Evolutionary conservation across 192 early-diverging fungal genomes (phyloP).

Genomic region (Geosiphon pyriformis): DNA sequence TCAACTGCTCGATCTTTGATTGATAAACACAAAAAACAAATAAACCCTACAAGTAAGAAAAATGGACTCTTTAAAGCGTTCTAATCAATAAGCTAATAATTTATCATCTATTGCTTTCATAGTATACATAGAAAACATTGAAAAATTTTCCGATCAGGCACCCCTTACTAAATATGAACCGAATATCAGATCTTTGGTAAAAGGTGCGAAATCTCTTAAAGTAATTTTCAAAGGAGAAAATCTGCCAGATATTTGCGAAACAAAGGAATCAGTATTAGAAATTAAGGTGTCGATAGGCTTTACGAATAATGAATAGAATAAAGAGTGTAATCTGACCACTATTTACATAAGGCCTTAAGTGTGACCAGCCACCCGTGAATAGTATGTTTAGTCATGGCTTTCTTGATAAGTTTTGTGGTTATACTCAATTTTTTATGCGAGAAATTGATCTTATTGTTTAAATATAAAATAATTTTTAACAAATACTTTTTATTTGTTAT

Average conservation of each 20-base stretch:
- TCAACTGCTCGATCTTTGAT: slow-evolving; percentile 72
- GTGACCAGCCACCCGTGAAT: no score
- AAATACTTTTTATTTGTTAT: no score
- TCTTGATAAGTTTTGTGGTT: no score
- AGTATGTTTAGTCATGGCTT: no score
- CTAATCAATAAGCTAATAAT: background rate
- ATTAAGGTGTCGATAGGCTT: background rate
- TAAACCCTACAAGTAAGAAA: slow-evolving; percentile 54
- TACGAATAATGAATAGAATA: no score
- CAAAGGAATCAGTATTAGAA: background rate
- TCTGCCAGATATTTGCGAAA: slow-evolving; percentile 71
- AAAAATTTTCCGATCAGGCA: slow-evolving; percentile 30
- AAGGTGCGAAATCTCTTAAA: slow-evolving; percentile 64
- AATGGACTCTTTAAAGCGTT: background rate
- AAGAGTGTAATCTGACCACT: no score
- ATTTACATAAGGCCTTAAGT: no score
- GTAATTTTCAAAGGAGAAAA: slow-evolving; percentile 48
- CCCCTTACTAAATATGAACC: slow-evolving; percentile 54
- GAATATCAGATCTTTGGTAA: slow-evolving; percentile 67
- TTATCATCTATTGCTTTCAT: background rate
- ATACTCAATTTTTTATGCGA: no score
- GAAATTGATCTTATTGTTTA: no score
- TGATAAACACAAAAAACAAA: slow-evolving; percentile 72
- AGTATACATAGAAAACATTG: slow-evolving; percentile 23
- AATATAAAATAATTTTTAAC: no score